These are phyloP conservation scores for Colletotrichum chlorophyti DNA, from an alignment of 2,329 filamentous ascomycete species.

Conservation along the genomic window DNA sequence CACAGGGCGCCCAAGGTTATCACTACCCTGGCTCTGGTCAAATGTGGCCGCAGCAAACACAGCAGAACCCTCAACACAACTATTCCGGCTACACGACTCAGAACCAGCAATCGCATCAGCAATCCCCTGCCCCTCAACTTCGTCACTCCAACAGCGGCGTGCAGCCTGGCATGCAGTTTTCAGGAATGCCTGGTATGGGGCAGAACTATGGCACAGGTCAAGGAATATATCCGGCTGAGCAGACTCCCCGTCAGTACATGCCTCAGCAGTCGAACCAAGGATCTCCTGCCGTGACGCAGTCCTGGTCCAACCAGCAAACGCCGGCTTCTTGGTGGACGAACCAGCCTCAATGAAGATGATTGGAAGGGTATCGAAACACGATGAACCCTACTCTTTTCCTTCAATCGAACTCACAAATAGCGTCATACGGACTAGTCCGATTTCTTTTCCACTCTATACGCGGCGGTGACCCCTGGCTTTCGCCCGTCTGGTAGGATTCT, in stretches of 20 bases:
- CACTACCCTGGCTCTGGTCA: constrained; percentile 67
- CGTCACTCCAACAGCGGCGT: constrained; percentile 64
- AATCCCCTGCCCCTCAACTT: constrained; percentile 65
- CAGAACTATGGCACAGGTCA: constrained; percentile 65
- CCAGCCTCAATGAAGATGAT: constrained; percentile 46
- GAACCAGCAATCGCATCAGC: constrained; percentile 57
- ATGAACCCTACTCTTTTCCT: background rate
- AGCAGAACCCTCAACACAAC: constrained; percentile 64
- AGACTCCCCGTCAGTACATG: constrained; percentile 72
- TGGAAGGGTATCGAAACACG: background rate
- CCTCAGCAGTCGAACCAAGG: constrained; percentile 64
- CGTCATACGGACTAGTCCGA: constrained; percentile 13
- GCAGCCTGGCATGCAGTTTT: constrained; percentile 66
- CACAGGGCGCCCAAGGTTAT: constrained; percentile 61
- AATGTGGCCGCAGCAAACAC: constrained; percentile 74
- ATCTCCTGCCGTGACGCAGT: constrained; percentile 57
- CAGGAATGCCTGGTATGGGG: constrained; percentile 66
- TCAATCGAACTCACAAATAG: constrained; percentile 4
- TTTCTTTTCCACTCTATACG: constrained; percentile 28
- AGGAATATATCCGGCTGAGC: constrained; percentile 66
- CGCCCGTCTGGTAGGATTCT: constrained; percentile 19
- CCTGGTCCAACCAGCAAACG: constrained; percentile 67
- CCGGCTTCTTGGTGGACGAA: constrained; percentile 63
- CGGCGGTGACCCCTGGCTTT: constrained; percentile 22
- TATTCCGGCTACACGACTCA: constrained; percentile 62